A percentile compares a stretch with the other conserved stretches of the same genome.
phyloP scores from a whole-genome alignment of 768 basidiomycete species.

The Dictyophora rubrovolvata region DNA sequence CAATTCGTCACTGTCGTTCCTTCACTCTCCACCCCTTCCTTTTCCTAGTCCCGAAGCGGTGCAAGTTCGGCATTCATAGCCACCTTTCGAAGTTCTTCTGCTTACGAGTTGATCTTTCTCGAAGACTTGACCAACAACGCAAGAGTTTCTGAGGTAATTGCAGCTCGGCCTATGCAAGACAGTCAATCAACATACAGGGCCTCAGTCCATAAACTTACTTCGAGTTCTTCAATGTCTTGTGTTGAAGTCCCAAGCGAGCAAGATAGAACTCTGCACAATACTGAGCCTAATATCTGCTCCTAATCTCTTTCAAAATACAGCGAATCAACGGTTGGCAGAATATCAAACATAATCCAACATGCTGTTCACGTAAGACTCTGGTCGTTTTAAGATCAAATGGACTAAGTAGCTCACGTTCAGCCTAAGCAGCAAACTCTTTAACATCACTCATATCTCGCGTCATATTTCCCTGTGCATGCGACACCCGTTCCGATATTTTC shows the following conservation, averaged over 20 bases:
- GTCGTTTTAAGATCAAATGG: constrained; percentile 91
- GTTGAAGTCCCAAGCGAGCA: constrained; percentile 85
- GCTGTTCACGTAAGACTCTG: constrained; percentile 92
- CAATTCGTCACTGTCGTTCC: constrained; percentile 21
- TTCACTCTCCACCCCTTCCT: constrained; percentile 12
- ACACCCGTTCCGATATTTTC: constrained; percentile 21
- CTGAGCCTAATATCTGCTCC: constrained; percentile 60
- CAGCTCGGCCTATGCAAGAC: constrained; percentile 51
- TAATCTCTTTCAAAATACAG: constrained; percentile 74
- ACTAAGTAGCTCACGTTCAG: constrained; percentile 43
- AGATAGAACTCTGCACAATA: constrained; percentile 84
- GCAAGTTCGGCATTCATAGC: constrained; percentile 61
- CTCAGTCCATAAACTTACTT: constrained; percentile 35
- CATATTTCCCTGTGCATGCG: constrained; percentile 70
- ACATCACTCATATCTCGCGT: constrained; percentile 74
- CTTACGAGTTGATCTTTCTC: constrained; percentile 66
- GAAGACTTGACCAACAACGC: constrained; percentile 89
- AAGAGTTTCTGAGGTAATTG: constrained; percentile 76
- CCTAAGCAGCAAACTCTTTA: constrained; percentile 71
- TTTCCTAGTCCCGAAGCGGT: constrained; percentile 22
- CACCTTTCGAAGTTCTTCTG: constrained; percentile 71
- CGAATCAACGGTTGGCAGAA: constrained; percentile 71
- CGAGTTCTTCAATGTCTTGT: constrained; percentile 84
- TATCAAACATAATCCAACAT: constrained; percentile 94
- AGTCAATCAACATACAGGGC: neutral